Conservation (phyloP, 1,284 basidiomycete species). For the Cerioporus squamosus region DNA sequence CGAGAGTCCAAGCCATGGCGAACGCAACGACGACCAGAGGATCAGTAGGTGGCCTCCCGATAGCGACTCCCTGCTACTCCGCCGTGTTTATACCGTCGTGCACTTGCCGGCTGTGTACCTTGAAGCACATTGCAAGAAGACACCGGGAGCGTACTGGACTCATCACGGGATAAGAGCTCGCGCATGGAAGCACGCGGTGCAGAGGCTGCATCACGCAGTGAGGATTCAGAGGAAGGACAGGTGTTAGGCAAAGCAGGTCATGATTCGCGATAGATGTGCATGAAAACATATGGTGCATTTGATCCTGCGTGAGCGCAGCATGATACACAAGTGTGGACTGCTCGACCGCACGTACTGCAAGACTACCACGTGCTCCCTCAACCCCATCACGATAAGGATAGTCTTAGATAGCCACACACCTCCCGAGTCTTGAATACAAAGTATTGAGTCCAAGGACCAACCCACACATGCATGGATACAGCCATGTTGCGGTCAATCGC, state of each 20-base stretch:
- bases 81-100: conserved; percentile 15
- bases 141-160: conserved; percentile 8
- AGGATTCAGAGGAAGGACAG: conserved; percentile 14
- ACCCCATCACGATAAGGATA: conserved; percentile 24
- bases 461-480: conserved; percentile 10
- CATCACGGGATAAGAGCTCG: conserved; percentile 20
- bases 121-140: conserved; percentile 12
- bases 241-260: conserved; percentile 1
- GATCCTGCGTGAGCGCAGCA: conserved; percentile 18
- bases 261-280: conserved; percentile 16
- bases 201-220: conserved; percentile 9
- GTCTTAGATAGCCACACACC: conserved; percentile 24
- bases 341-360: conserved; percentile 6
- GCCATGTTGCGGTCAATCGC: conserved; percentile 2
- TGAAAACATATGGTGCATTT: conserved; percentile 21
- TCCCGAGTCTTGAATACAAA: conserved; percentile 18
- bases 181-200: conserved; percentile 24
- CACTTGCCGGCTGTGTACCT: conserved; percentile 10
- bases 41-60: conserved; percentile 16
- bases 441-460: conserved; percentile 18
- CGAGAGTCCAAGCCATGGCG: conserved; percentile 15
- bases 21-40: conserved; percentile 1
- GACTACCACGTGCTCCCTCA: conserved; percentile 12
- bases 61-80: background rate
- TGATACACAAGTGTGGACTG: conserved; percentile 14